Conservation (phyloP, 23 red algal species). For the Gracilaria domingensis region DNA sequence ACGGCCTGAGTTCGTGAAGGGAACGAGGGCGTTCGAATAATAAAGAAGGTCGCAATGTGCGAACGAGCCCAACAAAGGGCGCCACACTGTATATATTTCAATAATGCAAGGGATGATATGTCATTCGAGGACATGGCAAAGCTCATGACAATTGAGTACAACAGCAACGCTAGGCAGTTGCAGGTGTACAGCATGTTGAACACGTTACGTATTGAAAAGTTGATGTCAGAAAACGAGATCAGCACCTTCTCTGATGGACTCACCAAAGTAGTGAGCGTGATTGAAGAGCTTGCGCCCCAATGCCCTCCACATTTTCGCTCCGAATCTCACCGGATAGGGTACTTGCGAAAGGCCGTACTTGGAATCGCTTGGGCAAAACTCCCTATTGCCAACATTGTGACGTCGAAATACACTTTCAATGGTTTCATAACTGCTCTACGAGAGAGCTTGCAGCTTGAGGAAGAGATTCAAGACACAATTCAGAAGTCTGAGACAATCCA, state of each 20-base stretch:
- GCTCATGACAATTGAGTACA: slow-evolving; percentile 58
- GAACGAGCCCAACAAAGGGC: no score
- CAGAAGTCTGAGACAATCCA: not conserved
- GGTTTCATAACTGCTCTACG: slow-evolving; percentile 49
- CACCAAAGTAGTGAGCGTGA: slow-evolving; percentile 17
- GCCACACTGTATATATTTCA: no score
- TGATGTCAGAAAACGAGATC: slow-evolving; percentile 58
- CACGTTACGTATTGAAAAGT: slow-evolving; percentile 24
- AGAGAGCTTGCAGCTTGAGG: slow-evolving; percentile 54
- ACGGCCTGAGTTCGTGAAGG: no score
- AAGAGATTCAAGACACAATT: not conserved
- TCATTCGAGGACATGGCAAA: slow-evolving; percentile 53
- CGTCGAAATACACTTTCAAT: slow-evolving; percentile 51
- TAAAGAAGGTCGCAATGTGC: no score
- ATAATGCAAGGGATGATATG: no score
- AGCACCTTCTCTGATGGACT: slow-evolving; percentile 19
- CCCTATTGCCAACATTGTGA: slow-evolving; percentile 46
- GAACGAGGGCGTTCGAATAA: no score
- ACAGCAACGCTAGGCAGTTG: slow-evolving; percentile 40
- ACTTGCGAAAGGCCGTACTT: slow-evolving; percentile 24
- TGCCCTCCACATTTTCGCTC: slow-evolving; percentile 28
- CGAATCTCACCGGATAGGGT: slow-evolving; percentile 55
- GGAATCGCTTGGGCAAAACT: slow-evolving; percentile 22
- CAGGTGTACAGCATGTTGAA: slow-evolving; percentile 42
- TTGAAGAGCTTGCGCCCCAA: slow-evolving; percentile 39